Evolutionary conservation across 192 early-diverging fungal genomes (phyloP).

Genomic region (Bifiguratus adelaidae): DNA sequence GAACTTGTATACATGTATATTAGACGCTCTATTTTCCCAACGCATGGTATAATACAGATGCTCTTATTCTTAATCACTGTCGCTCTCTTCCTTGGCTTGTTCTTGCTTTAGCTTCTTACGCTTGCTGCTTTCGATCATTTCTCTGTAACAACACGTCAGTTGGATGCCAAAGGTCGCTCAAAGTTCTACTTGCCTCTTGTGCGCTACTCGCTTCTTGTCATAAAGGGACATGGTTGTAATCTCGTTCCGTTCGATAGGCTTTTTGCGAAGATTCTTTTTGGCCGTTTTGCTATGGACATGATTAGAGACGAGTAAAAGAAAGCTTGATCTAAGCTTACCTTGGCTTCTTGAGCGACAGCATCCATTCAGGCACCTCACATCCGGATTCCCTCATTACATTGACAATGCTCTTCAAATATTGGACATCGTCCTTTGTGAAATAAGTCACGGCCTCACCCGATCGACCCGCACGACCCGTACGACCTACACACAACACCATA

Average conservation of each 20-base stretch:
- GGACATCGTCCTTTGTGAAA: conserved; percentile 88
- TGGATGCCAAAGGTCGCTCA: too few species aligned
- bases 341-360: conserved; percentile 80
- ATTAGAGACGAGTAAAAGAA: background rate
- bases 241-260: conserved; percentile 55
- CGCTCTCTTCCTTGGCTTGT: too few species aligned
- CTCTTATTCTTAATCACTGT: too few species aligned
- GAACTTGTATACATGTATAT: background rate
- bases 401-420: conserved; percentile 84
- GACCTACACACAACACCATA: conserved; percentile 16
- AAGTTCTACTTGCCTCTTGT: conserved; percentile 63
- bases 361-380: conserved; percentile 97
- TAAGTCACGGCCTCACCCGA: conserved; percentile 85
- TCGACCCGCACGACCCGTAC: conserved; percentile 95
- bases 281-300: conserved; percentile 32
- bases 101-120: too few species aligned
- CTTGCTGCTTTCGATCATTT: too few species aligned
- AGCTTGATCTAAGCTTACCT: conserved; percentile 16
- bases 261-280: conserved; percentile 60
- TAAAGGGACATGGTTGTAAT: conserved; percentile 74
- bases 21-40: conserved; percentile 4
- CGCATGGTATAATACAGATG: too few species aligned
- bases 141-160: too few species aligned
- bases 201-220: conserved; percentile 55
- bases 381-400: conserved; percentile 96